Evolutionary conservation across 345 rosid species (phyloP).

Genomic region (Eutrema japonicum): DNA sequence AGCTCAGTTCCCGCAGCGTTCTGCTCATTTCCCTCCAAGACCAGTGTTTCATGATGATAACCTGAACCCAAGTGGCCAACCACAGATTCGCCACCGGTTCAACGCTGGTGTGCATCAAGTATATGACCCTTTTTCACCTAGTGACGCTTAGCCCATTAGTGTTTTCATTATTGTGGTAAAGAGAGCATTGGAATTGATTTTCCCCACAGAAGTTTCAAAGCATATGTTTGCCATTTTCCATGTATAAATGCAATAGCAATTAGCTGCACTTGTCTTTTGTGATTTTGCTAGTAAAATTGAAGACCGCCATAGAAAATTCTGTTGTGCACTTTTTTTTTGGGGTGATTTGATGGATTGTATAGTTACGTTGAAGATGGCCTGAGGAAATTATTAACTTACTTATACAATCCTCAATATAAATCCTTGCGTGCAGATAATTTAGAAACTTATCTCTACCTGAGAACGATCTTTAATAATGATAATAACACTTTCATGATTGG

Average conservation of each 20-base stretch:
- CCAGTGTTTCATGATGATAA: slow-evolving; percentile 52
- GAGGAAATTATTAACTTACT: background rate
- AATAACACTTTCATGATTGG: background rate
- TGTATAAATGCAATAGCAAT: slow-evolving; percentile 20
- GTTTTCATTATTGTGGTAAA: background rate
- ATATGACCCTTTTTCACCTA: slow-evolving; percentile 91
- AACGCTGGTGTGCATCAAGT: slow-evolving; percentile 56
- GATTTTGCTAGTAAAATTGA: background rate
- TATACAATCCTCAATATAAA: background rate
- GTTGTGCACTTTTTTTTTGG: background rate
- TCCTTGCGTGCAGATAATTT: background rate
- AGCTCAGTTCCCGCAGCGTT: slow-evolving; percentile 46
- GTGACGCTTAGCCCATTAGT: slow-evolving; percentile 38
- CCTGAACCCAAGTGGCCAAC: slow-evolving; percentile 43
- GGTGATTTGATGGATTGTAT: background rate
- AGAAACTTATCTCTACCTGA: background rate
- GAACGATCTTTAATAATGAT: background rate
- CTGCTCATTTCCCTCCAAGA: slow-evolving; percentile 58
- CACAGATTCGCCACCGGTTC: slow-evolving; percentile 51
- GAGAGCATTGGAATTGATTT: slow-evolving; percentile 6
- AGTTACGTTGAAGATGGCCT: background rate
- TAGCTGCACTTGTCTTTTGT: slow-evolving; percentile 4
- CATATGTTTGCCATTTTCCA: background rate
- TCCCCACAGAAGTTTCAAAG: background rate
- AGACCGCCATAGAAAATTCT: background rate